Base-by-base conservation (phyloP, 2,329 filamentous ascomycete genomes). In the Fusarium sp. region DNA sequence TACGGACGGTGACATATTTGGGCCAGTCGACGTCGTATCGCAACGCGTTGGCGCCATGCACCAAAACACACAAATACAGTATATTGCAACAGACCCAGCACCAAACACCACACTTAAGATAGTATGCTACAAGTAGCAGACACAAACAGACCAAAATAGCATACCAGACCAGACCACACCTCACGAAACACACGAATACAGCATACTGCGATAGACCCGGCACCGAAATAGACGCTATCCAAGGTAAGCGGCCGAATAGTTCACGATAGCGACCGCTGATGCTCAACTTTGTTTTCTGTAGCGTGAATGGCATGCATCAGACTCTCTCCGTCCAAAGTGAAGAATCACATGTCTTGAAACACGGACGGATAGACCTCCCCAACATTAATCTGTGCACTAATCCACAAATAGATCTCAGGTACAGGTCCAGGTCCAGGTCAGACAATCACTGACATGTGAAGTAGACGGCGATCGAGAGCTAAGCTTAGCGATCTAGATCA, bases 391-490 rank as follows among this genome's bases (percentile, higher is more conserved):
- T 58, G 26, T 41, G 27, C 59, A 48, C 53, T 33, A 48, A 46
- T 41, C 64, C 64, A 50, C 59, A 68, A 64, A 58, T 69, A 70
- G 63, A 62, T 64, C 49, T 58, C 64, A 72, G 64, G 69, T 48
- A 60, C 68, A 64, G 20, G 35, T 14, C 37, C 44, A 33, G 27
- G n/a, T n/a, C n/a, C n/a, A n/a, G n/a, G 48, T 56, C 53, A 67
- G 48, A 60, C 68, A 68, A 48, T 37, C 57, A 55, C 60, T 71
- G 69, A 72, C 69, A 71, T 71, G 69, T 71, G 69, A 71, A 71
- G 58, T 52, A 64, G 64, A 52, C 67, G 41, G 12, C 50, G 57
- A 71, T 70, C 57, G 63, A 72, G 69, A 52, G 53, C 14, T 48
- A 53, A 69, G 49, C 61, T 52, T 37, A 44, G 48, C 42, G 52